Evolutionary conservation across 106 monocot genomes (phyloP).

Genomic region (Phalaenopsis equestris): DNA sequence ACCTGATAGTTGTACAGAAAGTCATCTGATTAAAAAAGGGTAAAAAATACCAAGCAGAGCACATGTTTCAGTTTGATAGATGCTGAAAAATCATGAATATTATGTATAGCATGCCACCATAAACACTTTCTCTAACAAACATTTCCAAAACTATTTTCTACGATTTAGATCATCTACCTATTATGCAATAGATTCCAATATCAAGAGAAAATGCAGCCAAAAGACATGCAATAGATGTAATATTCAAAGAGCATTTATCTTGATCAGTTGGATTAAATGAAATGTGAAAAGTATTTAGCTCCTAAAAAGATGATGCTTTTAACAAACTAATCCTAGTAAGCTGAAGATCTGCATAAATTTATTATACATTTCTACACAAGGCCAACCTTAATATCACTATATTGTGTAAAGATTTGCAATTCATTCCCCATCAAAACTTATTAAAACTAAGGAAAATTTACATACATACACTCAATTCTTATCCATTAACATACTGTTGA

Average conservation of each 20-base stretch:
- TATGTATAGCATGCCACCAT: neutral
- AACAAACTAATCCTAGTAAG: neutral
- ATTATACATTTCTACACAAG: neutral
- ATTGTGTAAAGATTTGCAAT: too few species aligned
- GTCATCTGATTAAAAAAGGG: neutral
- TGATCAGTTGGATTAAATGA: neutral
- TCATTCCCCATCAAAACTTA: too few species aligned
- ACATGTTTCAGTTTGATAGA: neutral
- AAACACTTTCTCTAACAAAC: neutral
- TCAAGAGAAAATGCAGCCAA: neutral
- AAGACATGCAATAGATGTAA: neutral
- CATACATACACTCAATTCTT: too few species aligned
- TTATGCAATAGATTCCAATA: neutral
- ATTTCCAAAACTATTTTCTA: neutral
- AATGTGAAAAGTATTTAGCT: neutral
- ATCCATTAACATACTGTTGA: too few species aligned
- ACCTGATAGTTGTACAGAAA: constrained; percentile 27
- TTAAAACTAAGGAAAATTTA: too few species aligned
- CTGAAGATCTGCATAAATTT: neutral
- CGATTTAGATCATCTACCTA: neutral
- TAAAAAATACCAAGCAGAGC: neutral
- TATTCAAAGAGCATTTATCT: neutral
- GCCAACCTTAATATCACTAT: neutral
- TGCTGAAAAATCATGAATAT: neutral
- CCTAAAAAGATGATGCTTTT: neutral